Evolutionary conservation across 805 yeast species (phyloP), one percentile per base, ranked within the genome.

Genomic region (Barnettozyma salicaria): DNA sequence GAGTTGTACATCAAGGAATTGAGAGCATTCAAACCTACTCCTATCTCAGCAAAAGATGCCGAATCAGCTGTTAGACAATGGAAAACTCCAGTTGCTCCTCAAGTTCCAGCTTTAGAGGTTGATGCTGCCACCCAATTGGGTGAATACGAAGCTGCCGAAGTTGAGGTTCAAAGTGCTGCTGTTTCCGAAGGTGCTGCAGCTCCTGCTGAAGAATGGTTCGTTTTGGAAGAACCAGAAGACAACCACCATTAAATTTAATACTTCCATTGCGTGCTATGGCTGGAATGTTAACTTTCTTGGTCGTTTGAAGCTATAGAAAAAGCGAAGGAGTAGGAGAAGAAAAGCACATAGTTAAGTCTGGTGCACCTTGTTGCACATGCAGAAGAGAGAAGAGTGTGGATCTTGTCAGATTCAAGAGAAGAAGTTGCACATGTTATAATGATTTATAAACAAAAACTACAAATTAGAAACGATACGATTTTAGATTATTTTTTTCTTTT

Each of bases 1-100:
- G 96, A 89, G 50, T 74, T 89, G 52, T 89, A 89, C 71, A 67
- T 90, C 58, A 78, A 74, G 62, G 95, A 89, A 65, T 70, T 92
- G 65, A 85, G 80, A 70, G 76, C 78, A 45, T 89, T 85, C 78
- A 87, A 88, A 72, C 89, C 96, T 59, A 74, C 80, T 42, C 78
- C 87, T 43, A 59, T 80, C 38, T 65, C 82, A 41, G 76, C 83
- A 42, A 69, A 74, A 49, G 95, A 84, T 50, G 80, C 90, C 45
- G 87, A 79, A 55, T 74, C 77, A 47, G 73, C 80, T 48, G 90
- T 88, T 51, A 78, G 81, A 66, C 76, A 83, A 53, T 92, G 96
- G 92, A 64, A 70, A 44, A 67, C 78, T 46, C 97, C 97, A 55
- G 62, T 72, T 45, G 75, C 87, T 50, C 95, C 97, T 53, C 61